Base-by-base conservation (phyloP, 2,329 filamentous ascomycete genomes). In the Xylariales sp. region DNA sequence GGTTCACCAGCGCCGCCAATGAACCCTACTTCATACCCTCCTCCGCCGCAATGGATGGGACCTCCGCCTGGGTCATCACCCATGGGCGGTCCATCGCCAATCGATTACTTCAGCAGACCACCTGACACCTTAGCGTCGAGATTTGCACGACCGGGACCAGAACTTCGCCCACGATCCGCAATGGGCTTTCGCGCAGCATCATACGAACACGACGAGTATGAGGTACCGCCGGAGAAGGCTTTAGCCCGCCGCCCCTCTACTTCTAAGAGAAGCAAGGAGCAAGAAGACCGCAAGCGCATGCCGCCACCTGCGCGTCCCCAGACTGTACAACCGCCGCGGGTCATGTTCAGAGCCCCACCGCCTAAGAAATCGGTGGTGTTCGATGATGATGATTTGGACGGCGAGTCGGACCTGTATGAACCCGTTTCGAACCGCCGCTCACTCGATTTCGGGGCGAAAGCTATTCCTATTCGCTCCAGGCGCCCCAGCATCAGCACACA, bases 241-340 rank as follows among this genome's bases (percentile, higher is more conserved):
- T 45, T 70, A 2, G 35, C 58, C 4, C 64, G 71, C 19, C 68
- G 69, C 16, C 48, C 65, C n/a, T 75, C 73, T 1, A 53, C 62
- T 24, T 59, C 59, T 10, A 66, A 59, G 52, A 62, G 55, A 37
- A 49, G 53, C 47, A 69, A 65, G 41, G 54, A 61, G 6, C 64
- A 70, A 1, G 68, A 74, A 1, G 71, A 73, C 38, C 63, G 68
- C 22, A 58, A 52, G 37, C 60, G 63, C 21, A 74, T 76, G 72
- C 73, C 74, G 16, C 73, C 73, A 9, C 72, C 72, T 4, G 57
- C 59, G 8, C 60, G 70, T 11, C 68, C 65, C 7, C 54, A 52
- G 36, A 60, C 55, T 33, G 61, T 55, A 24, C 58, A 54, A 22
- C 64, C 52, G 34, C 56, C 43, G 40, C 57, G 47, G 45, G 53